phyloP scores from a whole-genome alignment of 768 basidiomycete species.

The Atractiella rhizophila region DNA sequence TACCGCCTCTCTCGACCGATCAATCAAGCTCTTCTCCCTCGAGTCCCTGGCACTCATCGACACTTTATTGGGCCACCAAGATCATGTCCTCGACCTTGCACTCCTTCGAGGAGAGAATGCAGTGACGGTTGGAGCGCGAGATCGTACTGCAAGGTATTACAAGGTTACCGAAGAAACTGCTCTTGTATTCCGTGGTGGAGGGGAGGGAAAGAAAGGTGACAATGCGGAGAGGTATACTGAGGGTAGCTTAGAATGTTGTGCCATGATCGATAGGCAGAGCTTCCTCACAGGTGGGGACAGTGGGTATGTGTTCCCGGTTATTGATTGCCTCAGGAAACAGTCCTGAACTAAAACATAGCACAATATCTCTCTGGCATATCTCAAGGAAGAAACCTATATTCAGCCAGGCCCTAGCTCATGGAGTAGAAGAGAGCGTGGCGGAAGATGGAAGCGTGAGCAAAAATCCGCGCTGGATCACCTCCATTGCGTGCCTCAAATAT shows the following conservation, averaged over 20 bases:
- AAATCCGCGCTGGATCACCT: conserved; percentile 75
- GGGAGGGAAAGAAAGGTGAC: conserved; percentile 25
- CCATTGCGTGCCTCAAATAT: conserved; percentile 55
- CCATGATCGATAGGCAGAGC: conserved; percentile 82
- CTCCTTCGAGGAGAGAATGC: conserved; percentile 59
- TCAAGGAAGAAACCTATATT: conserved; percentile 87
- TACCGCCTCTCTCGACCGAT: conserved; percentile 58
- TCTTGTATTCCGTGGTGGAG: conserved; percentile 89
- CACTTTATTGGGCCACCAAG: conserved; percentile 91
- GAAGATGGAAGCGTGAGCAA: conserved; percentile 48
- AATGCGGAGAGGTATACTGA: conserved; percentile 36
- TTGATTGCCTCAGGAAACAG: not conserved
- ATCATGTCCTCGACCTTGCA: conserved; percentile 50
- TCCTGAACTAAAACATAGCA: conserved; percentile 26
- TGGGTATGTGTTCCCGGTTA: conserved; percentile 35
- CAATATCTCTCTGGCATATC: conserved; percentile 77
- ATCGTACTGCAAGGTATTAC: conserved; percentile 83
- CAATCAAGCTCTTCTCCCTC: conserved; percentile 62
- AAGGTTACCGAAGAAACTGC: conserved; percentile 88
- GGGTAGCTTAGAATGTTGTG: conserved; percentile 70
- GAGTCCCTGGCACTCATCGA: conserved; percentile 59
- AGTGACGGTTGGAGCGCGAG: conserved; percentile 64
- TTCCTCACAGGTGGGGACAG: conserved; percentile 89
- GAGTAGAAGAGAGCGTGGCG: conserved; percentile 43
- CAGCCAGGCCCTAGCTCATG: conserved; percentile 64